phyloP scores from a whole-genome alignment of 2,329 filamentous ascomycete genomes.

The Calonectria henricotiae region DNA sequence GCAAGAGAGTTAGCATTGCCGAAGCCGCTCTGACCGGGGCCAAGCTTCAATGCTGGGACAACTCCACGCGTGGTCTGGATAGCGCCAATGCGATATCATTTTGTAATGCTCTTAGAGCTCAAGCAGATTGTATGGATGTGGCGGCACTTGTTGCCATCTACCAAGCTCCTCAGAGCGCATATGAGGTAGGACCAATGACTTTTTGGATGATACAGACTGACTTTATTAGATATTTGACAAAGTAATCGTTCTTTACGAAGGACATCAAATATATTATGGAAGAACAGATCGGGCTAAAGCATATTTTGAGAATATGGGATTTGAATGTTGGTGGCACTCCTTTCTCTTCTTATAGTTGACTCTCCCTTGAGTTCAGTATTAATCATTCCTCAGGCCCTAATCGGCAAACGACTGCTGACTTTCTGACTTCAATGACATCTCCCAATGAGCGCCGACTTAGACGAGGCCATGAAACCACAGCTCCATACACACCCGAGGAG shows the following conservation, averaged over 20 bases:
- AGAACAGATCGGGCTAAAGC: slow-evolving; percentile 69
- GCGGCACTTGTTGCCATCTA: slow-evolving; percentile 65
- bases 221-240: slow-evolving; percentile 76
- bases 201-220: not conserved
- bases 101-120: slow-evolving; percentile 48
- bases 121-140: slow-evolving; percentile 51
- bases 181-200: slow-evolving; percentile 60
- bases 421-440: slow-evolving; percentile 62
- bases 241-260: slow-evolving; percentile 78
- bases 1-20: slow-evolving; percentile 84
- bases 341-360: too few relatives aligned
- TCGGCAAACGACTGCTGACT: slow-evolving; percentile 51
- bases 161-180: slow-evolving; percentile 74
- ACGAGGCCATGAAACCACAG: slow-evolving; percentile 53
- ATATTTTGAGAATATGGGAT: slow-evolving; percentile 70
- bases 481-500: slow-evolving; percentile 59
- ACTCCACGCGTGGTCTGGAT: slow-evolving; percentile 53
- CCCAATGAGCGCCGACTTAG: slow-evolving; percentile 56
- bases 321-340: slow-evolving; percentile 43
- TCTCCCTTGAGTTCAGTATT: not conserved
- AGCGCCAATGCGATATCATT: slow-evolving; percentile 53
- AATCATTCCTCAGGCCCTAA: slow-evolving; percentile 42
- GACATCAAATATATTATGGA: slow-evolving; percentile 79
- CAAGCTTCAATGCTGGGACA: slow-evolving; percentile 56
- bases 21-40: slow-evolving; percentile 68